phyloP scores from a whole-genome alignment of 352 stramenopile species.

The Phytopythium oedochilum region DNA sequence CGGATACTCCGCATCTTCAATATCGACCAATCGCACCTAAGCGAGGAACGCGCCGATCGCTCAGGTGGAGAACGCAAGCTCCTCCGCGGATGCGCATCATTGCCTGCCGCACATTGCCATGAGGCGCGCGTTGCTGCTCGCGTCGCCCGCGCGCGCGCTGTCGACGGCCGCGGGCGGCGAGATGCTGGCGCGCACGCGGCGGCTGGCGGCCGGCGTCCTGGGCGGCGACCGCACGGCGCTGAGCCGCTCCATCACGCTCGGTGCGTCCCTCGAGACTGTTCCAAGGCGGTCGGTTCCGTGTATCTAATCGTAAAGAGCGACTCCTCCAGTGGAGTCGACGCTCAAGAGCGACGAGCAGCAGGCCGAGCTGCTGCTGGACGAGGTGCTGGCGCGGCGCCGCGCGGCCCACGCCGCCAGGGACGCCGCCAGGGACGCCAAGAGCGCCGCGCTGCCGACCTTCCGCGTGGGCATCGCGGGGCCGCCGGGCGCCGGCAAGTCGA shows the following conservation, averaged over 20 bases:
- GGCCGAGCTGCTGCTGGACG: slow-evolving; percentile 86
- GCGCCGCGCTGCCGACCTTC: slow-evolving; percentile 51
- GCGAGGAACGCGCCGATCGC: neutral
- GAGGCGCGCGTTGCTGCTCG: slow-evolving; percentile 8
- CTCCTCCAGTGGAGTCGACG: slow-evolving; percentile 71
- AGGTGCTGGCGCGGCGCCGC: slow-evolving; percentile 61
- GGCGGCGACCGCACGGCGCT: slow-evolving; percentile 53
- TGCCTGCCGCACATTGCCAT: neutral
- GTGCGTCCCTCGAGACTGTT: slow-evolving; percentile 15
- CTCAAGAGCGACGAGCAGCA: slow-evolving; percentile 68
- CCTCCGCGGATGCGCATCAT: neutral
- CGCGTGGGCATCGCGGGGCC: slow-evolving; percentile 89
- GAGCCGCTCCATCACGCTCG: slow-evolving; percentile 70
- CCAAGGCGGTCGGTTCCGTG: too few relatives aligned
- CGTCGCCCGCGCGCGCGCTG: neutral
- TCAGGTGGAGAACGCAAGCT: slow-evolving; percentile 9
- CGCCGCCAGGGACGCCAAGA: slow-evolving; percentile 12
- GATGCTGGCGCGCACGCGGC: slow-evolving; percentile 38
- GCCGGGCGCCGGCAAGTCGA: slow-evolving; percentile 96
- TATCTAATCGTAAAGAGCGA: too few relatives aligned
- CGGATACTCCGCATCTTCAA: too few relatives aligned
- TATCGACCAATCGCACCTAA: slow-evolving; percentile 14
- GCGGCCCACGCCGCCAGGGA: slow-evolving; percentile 26
- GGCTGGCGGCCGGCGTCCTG: slow-evolving; percentile 52
- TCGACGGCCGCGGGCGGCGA: neutral